Evolutionary conservation across 2,329 filamentous ascomycete species (phyloP), one percentile per base, ranked within the genome.

Genomic region (Talaromyces albobiverticillius): DNA sequence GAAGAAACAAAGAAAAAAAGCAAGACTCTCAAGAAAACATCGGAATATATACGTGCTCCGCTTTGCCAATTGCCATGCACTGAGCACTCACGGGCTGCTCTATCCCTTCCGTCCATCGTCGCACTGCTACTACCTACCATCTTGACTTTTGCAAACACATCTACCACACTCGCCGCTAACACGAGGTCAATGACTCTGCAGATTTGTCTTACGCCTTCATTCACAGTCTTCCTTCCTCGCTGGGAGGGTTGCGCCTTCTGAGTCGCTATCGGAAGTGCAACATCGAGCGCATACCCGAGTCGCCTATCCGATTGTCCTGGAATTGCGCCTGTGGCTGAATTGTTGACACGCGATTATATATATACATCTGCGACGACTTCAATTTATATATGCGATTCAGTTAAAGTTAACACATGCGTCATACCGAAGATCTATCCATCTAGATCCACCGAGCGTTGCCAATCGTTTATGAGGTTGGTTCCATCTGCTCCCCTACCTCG

Each of bases 181-280:
- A 25, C 31, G 25, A 51, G 20, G 22, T 43, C 36, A 26, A 50
- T 32, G 38, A 51, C 47, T 22, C 18, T 48, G 40, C 34, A 51
- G 48, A 25, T 51, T 23, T 4, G 5, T 10, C 16, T 11, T 11
- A 2, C 48, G 18, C 8, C 18, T 41, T 14, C 38, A 34, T 8
- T 11, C 36, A 16, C 7, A 38, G n/a, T 20, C 18, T 16, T 22
- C 18, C 43, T 18, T 34, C 32, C 18, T 22, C 34, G 22, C 4
- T 8, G 13, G 13, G 31, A 34, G n/a, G 2, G n/a, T 38, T 38
- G n/a, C 36, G 16, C 36, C 16, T 7, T 6, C n/a, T 38, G n/a
- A 20, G n/a, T 38, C n/a, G 8, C n/a, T 20, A 10, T 38, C 7
- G 6, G 36, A 34, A 4, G n/a, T 16, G 32, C 9, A 16, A 11